These are phyloP conservation scores for Quercus ilex DNA, from an alignment of 306 rosid genomes.

Conservation along the genomic window DNA sequence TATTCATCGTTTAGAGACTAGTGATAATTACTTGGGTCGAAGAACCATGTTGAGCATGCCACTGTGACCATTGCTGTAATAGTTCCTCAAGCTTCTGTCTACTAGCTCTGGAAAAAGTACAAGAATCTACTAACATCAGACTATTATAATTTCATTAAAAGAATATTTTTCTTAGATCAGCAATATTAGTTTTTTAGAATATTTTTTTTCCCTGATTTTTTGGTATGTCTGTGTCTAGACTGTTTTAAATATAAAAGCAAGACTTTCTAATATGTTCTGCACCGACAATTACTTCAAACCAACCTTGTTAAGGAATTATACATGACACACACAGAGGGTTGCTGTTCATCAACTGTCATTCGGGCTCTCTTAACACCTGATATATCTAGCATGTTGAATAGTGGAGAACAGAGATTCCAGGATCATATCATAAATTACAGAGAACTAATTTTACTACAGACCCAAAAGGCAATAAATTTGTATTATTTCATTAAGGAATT, in stretches of 20 bases:
- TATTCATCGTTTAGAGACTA: background rate
- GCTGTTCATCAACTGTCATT: slow-evolving; percentile 45
- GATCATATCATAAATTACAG: slow-evolving; percentile 1
- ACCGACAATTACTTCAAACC: slow-evolving; percentile 22
- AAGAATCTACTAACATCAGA: slow-evolving; percentile 15
- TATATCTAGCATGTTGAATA: slow-evolving; percentile 39
- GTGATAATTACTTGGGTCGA: slow-evolving; percentile 48
- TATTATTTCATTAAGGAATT: background rate
- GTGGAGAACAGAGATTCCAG: slow-evolving; percentile 35
- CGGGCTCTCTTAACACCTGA: slow-evolving; percentile 77
- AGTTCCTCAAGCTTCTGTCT: slow-evolving; percentile 81
- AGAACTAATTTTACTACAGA: background rate
- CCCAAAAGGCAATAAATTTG: background rate
- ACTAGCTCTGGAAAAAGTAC: slow-evolving; percentile 62
- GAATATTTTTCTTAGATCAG: background rate
- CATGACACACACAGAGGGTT: slow-evolving; percentile 64
- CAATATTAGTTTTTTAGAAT: background rate
- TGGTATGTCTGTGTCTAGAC: background rate
- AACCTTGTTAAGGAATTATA: slow-evolving; percentile 80
- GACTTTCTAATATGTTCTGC: background rate
- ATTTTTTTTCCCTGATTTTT: background rate
- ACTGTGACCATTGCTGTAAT: slow-evolving; percentile 87
- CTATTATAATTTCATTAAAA: background rate
- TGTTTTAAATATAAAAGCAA: background rate
- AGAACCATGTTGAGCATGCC: slow-evolving; percentile 68